phyloP scores from a whole-genome alignment of 176 grass and related monocot genomes.

The Hsuehochloa calcarea region DNA sequence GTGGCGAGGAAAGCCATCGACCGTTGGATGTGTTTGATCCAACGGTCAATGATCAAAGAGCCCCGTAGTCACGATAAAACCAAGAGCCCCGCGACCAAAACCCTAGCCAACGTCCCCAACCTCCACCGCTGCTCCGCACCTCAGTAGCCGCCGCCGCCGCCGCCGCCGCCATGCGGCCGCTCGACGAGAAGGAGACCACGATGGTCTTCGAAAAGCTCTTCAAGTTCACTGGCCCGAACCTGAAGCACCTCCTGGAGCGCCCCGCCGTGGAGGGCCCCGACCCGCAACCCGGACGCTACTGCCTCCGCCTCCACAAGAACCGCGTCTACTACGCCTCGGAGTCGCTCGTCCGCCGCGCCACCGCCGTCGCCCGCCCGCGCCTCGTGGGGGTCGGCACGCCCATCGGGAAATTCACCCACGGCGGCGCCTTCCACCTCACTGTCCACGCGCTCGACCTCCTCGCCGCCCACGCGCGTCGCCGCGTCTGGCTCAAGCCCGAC shows the following conservation, averaged over 20 bases:
- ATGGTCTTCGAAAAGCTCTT: slow-evolving; percentile 84
- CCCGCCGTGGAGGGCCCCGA: slow-evolving; percentile 67
- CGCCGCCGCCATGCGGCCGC: slow-evolving; percentile 50
- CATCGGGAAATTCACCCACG: slow-evolving; percentile 88
- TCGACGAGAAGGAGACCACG: slow-evolving; percentile 93
- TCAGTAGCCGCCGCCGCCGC: background rate
- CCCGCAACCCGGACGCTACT: slow-evolving; percentile 61
- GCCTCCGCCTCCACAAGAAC: slow-evolving; percentile 87
- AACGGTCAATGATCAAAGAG: background rate
- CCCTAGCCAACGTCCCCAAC: slow-evolving; percentile 22
- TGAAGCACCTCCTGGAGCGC: slow-evolving; percentile 76
- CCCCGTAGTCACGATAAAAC: background rate
- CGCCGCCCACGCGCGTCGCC: slow-evolving; percentile 77
- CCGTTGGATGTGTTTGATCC: slow-evolving; percentile 14
- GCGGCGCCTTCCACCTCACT: slow-evolving; percentile 77
- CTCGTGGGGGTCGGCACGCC: slow-evolving; percentile 68
- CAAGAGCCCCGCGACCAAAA: background rate
- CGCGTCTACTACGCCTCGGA: slow-evolving; percentile 83
- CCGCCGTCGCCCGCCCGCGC: slow-evolving; percentile 50
- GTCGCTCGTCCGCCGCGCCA: slow-evolving; percentile 69
- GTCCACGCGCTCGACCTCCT: slow-evolving; percentile 83
- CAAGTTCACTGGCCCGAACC: slow-evolving; percentile 85
- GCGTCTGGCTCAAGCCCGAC: slow-evolving; percentile 86
- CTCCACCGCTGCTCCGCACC: background rate
- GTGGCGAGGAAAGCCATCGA: background rate